These are phyloP conservation scores for Fraxinus platypoda DNA, from an alignment of 305 asterid species.

Conservation along the genomic window DNA sequence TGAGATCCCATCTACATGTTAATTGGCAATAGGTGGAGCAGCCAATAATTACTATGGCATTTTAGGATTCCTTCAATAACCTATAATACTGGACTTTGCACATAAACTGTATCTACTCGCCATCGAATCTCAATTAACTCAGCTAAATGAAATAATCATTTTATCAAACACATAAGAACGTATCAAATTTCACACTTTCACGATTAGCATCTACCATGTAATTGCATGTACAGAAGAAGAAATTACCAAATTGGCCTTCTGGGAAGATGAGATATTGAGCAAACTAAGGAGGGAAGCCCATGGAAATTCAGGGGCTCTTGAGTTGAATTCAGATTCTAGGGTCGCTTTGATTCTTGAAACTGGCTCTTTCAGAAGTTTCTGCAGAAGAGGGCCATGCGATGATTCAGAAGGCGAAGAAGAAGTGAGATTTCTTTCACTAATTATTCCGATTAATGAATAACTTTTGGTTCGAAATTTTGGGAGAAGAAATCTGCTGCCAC, in stretches of 20 bases:
- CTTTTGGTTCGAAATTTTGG: constrained; percentile 23
- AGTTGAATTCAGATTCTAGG: constrained; percentile 43
- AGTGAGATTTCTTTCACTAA: constrained; percentile 21
- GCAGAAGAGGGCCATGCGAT: constrained; percentile 32
- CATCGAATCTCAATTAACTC: not conserved
- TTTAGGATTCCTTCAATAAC: not conserved
- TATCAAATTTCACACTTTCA: not conserved
- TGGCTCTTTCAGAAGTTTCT: constrained; percentile 46
- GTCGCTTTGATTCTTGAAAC: constrained; percentile 37
- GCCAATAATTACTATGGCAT: not conserved
- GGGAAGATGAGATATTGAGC: constrained; percentile 43
- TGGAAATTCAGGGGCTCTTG: constrained; percentile 39
- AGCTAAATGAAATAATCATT: not conserved
- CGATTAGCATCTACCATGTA: not conserved
- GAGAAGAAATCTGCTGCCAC: constrained; percentile 5
- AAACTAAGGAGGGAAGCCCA: constrained; percentile 38
- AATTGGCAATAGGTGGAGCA: not conserved
- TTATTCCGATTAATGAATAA: not conserved
- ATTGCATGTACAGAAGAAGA: not conserved
- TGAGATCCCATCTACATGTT: not conserved
- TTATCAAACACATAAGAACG: not conserved
- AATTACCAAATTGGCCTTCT: constrained; percentile 54
- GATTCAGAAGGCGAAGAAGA: constrained; percentile 17
- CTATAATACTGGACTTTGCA: not conserved
- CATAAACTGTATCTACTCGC: not conserved